Evolutionary conservation across 495 filamentous ascomycete genomes (phyloP).

Genomic region (Aspergillus olivimuriae): DNA sequence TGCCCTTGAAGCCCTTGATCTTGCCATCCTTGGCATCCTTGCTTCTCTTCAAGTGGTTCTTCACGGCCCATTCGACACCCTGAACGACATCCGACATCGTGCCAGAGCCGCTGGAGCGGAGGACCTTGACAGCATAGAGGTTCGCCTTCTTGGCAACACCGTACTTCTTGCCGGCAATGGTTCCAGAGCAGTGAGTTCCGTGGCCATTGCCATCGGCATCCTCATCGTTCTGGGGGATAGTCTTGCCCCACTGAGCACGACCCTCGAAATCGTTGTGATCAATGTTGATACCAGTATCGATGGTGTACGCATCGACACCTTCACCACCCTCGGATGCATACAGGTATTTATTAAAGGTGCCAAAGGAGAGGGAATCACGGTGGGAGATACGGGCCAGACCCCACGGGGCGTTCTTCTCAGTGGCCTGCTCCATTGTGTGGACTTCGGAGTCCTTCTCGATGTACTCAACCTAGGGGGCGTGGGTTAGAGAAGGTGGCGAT

Average conservation of each 20-base stretch:
- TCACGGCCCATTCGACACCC: constrained; percentile 93
- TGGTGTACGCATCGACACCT: constrained; percentile 98
- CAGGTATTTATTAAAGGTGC: constrained; percentile 96
- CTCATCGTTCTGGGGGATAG: constrained; percentile 74
- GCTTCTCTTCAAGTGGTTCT: constrained; percentile 66
- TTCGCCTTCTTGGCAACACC: constrained; percentile 99
- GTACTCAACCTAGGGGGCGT: constrained; percentile 96
- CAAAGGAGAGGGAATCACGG: constrained; percentile 76
- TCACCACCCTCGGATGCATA: constrained; percentile 88
- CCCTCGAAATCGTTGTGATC: constrained; percentile 97
- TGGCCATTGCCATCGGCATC: constrained; percentile 97
- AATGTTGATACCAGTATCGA: constrained; percentile 93
- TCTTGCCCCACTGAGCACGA: constrained; percentile 94
- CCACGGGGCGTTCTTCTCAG: constrained; percentile 93
- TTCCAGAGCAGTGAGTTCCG: constrained; percentile 99
- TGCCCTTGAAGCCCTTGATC: constrained; percentile 93
- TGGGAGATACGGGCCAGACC: constrained; percentile 97
- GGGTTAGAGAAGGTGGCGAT: no score
- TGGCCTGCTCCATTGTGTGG: constrained; percentile 58
- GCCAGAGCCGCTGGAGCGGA: constrained; percentile 94
- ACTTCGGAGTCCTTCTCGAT: constrained; percentile 93
- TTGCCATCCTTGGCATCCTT: constrained; percentile 73
- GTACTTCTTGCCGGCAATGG: constrained; percentile 95
- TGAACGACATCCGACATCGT: constrained; percentile 98
- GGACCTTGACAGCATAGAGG: constrained; percentile 94